A percentile compares a stretch with the other conserved stretches of the same genome.
Conservation (phyloP, 2,329 filamentous ascomycete genomes). For the Nothopassalora personata region DNA sequence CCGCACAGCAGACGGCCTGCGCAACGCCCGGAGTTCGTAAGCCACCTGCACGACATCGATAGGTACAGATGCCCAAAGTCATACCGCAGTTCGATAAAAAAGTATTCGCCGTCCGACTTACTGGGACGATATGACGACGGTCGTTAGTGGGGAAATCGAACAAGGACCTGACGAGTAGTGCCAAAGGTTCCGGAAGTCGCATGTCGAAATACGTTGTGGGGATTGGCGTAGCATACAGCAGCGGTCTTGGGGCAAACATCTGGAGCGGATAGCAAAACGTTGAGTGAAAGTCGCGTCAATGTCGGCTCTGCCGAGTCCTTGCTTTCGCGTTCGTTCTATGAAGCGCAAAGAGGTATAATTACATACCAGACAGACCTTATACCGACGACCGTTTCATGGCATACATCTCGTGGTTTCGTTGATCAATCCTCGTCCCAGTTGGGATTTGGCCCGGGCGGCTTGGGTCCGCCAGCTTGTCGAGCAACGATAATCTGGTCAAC, state of each 20-base stretch:
- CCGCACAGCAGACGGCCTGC: not conserved
- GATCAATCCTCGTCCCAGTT: conserved; percentile 60
- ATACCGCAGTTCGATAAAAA: not conserved
- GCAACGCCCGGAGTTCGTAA: not conserved
- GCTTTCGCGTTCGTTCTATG: not conserved
- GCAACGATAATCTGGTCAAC: conserved; percentile 99
- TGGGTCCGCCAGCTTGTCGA: conserved; percentile 92
- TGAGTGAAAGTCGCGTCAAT: not conserved
- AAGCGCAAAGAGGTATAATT: not conserved
- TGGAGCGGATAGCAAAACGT: no score
- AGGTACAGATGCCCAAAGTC: not conserved
- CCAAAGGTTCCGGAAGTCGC: no score
- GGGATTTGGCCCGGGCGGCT: conserved; percentile 90
- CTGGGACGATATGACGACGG: no score
- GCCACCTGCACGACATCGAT: not conserved
- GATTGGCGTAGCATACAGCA: no score
- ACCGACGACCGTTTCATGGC: not conserved
- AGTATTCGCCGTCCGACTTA: no score
- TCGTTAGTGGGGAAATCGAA: no score
- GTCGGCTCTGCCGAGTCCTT: not conserved
- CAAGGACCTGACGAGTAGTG: no score
- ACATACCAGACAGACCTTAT: not conserved
- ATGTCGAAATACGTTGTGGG: no score
- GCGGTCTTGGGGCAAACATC: no score
- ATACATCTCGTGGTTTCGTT: not conserved